Evolutionary conservation across 441 rosid species (phyloP), one percentile per base, ranked within the genome.

Genomic region (Adansonia madagascariensis): DNA sequence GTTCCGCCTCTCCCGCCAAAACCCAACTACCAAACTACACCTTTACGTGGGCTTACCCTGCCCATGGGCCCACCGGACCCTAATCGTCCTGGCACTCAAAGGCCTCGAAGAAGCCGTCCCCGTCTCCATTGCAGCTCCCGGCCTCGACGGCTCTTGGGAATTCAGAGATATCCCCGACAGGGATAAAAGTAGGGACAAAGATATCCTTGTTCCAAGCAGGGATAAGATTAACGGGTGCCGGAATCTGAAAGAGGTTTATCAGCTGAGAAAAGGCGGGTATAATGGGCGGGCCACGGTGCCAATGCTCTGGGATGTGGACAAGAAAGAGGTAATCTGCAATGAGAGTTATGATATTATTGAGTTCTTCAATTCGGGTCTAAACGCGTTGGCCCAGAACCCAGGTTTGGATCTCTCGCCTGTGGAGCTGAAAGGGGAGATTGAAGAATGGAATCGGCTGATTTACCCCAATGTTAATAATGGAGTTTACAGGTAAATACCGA

Each of bases 11-110:
- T 61, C 86, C 75, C 78, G 77, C 78, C 69, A 76, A 76, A 81
- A 78, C 59, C 79, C 75, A 4, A 82, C 75, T 0, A 56, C 84
- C 17, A 86, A 81, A 69, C 89, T 93, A 52, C 97, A 95, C 80
- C 93, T 95, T 78, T 95, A 92, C 88, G 97, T 89, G 0, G 98
- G 93, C 74, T 88, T 95, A 3, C 96, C 98, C 6, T 95, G 99
- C 74, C 98, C 98, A 0, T 95, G 99, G 98, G 99, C 99, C 61
- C 99, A 95, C 83, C 84, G 98, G 22, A 80, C 99, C 57, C 87
- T 93, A 52, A 77, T 95, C 8, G 97, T 92, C n/a, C 89, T 91
- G 39, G 96, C 94, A 15, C 92, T 95, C 55, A 92, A 95, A 77
- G 94, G 98, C 62, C 89, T 92, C 39, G 91, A 95, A 65, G 89